Evolutionary conservation across 2,329 filamentous ascomycete species (phyloP), one percentile per base, ranked within the genome.

Genomic region (Colletotrichum australisinense): DNA sequence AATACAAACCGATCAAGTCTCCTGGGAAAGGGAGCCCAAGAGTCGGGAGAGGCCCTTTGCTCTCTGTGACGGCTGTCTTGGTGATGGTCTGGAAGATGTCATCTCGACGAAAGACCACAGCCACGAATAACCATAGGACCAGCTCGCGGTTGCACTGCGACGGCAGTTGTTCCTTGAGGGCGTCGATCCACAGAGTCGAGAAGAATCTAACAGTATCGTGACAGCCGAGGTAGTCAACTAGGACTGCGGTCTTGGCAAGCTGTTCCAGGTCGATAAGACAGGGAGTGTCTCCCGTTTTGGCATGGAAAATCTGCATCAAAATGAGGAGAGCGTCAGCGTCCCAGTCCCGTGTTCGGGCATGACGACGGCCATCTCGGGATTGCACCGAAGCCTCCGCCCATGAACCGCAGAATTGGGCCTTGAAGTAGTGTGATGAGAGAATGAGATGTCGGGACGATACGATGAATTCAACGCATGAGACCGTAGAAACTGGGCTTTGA

Each of bases 171-270:
- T 26, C 7, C 22, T 56, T 16, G 6, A 49, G 67, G 28, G 5
- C 35, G 14, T 0, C 52, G 6, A 80, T 24, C 78, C 77, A 79
- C 2, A 72, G 30, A 0, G 52, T 56, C 0, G 22, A 26, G 26
- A 78, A 75, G 7, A 77, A 30, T 26, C 78, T 76, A 11, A 75
- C 60, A 4, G 62, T 63, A 52, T 81, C 77, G 32, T 79, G 75
- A 46, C 77, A 81, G 4, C 77, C 56, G 35, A 78, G 79, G 49
- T 81, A 80, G 12, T 81, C 78, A 3, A 81, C 76, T 2, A 80
- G 65, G 11, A 78, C 75, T 0, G 78, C 77, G 19, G 79, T 67
- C 22, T 80, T 78, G 7, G 78, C 75, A 3, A 80, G 67, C 9
- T 68, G 77, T 28, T 79, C 76, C 2, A 80, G 68, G 1, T 52